Base-by-base conservation (phyloP, 805 yeast species). In the Maudiozyma saulgeensis region DNA sequence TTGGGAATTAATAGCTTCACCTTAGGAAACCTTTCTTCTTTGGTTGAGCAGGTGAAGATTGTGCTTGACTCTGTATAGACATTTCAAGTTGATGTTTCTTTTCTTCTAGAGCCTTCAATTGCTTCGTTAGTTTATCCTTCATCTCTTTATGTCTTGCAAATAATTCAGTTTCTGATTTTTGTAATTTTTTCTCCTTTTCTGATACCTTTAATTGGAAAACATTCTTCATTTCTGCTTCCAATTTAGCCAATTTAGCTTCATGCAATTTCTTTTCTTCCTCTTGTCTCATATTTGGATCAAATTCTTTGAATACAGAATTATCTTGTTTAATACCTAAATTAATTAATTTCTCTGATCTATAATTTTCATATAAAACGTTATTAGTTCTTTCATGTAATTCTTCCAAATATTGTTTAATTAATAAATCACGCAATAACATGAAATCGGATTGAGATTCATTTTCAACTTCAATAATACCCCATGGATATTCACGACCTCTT, bases 391-490 rank as follows among this genome's bases (percentile, higher is more conserved):
- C 98, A 63, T 89, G 83, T 62, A 91, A 79, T 68, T 93, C 99
- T 72, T 91, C 97, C 76, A 93, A 75, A 70, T 84, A 90, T 68
- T 84, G 87, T 73, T 95, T 84, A 53, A 93, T 77, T 64, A 91
- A 77, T 66, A 93, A 76, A 67, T 89, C 95, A 60, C 97, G 84
- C 67, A 91, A 78, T 68, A 81, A 82, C 56, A 85, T 81, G 67
- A 91, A 93, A 70, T 91, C 99, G 67, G 89, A 85, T 67, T 93
- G 97, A 50, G 81, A 81, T 71, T 87, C 93, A 67, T 93, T 91
- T 67, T 89, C 97, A 58, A 93, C 90, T 70, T 93, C 97, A 60
- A 93, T 85, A 21, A 85, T 76, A 57, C 98, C 98, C 99, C 99
- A 93, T 53, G 98, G 97, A 67, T 91, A 91, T 53, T 79, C 73